These are phyloP conservation scores for Lichina pygmaea DNA, from an alignment of 495 filamentous ascomycete species.

Conservation along the genomic window DNA sequence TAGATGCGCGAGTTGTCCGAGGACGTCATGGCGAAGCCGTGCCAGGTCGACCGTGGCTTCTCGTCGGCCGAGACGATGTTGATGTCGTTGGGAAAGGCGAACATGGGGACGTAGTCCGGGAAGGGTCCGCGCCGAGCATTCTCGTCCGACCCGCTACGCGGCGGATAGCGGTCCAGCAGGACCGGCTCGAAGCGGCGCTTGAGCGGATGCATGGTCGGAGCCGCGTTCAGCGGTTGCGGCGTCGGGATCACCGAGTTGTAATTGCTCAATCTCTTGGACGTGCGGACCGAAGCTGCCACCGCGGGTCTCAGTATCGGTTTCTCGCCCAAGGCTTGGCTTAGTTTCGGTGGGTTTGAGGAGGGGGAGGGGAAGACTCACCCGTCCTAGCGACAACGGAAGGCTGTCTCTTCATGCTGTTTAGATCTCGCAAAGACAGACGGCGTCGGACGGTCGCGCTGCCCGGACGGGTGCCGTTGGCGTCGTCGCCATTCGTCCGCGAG, in stretches of 20 bases:
- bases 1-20: slow-evolving; percentile 78
- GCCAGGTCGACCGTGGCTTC: slow-evolving; percentile 80
- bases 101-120: slow-evolving; percentile 97
- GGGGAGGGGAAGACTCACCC: slow-evolving; percentile 23
- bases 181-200: slow-evolving; percentile 87
- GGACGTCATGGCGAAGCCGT: slow-evolving; percentile 94
- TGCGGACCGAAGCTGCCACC: background rate
- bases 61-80: slow-evolving; percentile 90
- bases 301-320: background rate
- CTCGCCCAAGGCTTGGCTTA: background rate
- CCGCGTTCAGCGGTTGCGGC: slow-evolving; percentile 66
- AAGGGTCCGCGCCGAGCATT: slow-evolving; percentile 58
- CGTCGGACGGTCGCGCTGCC: slow-evolving; percentile 54
- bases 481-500: slow-evolving; percentile 59
- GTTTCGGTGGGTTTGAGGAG: background rate
- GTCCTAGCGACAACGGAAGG: slow-evolving; percentile 47
- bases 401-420: slow-evolving; percentile 86
- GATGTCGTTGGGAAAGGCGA: slow-evolving; percentile 94
- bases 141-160: slow-evolving; percentile 59
- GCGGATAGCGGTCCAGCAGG: slow-evolving; percentile 76
- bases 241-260: slow-evolving; percentile 95
- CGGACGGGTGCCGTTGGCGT: slow-evolving; percentile 24
- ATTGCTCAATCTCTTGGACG: slow-evolving; percentile 71
- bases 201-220: slow-evolving; percentile 85
- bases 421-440: slow-evolving; percentile 69